phyloP scores from a whole-genome alignment of 2,329 filamentous ascomycete genomes.

The Gaeumannomyces tritici region DNA sequence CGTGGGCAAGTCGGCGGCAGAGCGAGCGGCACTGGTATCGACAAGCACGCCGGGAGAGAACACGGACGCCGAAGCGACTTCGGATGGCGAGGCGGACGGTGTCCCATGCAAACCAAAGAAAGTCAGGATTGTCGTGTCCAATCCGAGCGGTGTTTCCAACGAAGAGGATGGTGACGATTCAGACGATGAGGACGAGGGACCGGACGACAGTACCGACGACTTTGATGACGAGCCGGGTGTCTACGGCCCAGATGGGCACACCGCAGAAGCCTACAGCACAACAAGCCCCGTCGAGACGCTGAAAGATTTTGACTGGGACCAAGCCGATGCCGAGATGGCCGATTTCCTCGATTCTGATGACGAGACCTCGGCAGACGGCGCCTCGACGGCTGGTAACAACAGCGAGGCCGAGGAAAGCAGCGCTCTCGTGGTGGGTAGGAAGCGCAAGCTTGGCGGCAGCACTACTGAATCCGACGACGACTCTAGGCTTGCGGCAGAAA shows the following conservation, averaged over 20 bases:
- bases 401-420: constrained; percentile 16
- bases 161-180: constrained; percentile 21
- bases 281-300: constrained; percentile 46
- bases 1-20: constrained; percentile 65
- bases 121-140: constrained; percentile 28
- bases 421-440: neutral
- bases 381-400: constrained; percentile 17
- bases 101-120: constrained; percentile 13
- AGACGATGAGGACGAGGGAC: constrained; percentile 20
- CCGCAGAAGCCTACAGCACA: constrained; percentile 31
- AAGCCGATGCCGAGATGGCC: constrained; percentile 61
- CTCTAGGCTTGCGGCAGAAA: constrained; percentile 9
- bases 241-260: no score
- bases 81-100: constrained; percentile 19
- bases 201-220: constrained; percentile 27
- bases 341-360: constrained; percentile 49
- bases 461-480: constrained; percentile 2
- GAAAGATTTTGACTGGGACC: constrained; percentile 50
- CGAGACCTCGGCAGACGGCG: constrained; percentile 22
- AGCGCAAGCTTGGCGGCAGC: constrained; percentile 6
- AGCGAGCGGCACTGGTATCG: constrained; percentile 30
- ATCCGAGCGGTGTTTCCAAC: constrained; percentile 27
- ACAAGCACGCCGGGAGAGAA: constrained; percentile 18
- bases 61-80: constrained; percentile 15
- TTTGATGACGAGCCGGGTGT: constrained; percentile 32